A percentile compares a stretch with the other conserved stretches of the same genome.
These are phyloP conservation scores for Haplosporangium gracile DNA, from an alignment of 192 early-diverging fungal genomes.

Conservation along the genomic window DNA sequence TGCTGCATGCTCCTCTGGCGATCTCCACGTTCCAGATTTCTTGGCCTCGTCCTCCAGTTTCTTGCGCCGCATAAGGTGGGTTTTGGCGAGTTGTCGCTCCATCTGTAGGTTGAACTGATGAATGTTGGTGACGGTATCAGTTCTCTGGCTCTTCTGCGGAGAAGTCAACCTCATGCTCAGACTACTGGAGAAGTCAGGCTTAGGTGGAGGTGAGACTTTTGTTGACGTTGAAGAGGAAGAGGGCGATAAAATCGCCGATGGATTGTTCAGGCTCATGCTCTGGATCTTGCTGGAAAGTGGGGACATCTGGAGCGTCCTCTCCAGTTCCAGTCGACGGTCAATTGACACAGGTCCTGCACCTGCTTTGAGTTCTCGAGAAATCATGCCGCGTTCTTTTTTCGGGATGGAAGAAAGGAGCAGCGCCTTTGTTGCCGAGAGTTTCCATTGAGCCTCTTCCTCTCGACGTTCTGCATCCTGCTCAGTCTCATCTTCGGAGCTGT, in stretches of 20 bases:
- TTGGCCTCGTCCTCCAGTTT: conserved; percentile 27
- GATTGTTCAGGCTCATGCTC: conserved; percentile 16
- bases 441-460: conserved; percentile 20
- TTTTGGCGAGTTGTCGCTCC: conserved; percentile 28
- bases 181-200: not conserved
- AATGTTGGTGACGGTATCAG: not conserved
- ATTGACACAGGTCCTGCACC: not conserved
- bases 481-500: conserved; percentile 31
- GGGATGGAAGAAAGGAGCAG: conserved; percentile 13
- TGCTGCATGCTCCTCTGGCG: conserved; percentile 35
- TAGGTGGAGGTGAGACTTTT: not conserved
- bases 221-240: not conserved
- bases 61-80: conserved; percentile 22
- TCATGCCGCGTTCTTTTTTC: not conserved
- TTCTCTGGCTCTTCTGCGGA: not conserved
- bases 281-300: conserved; percentile 39
- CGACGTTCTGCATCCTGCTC: not conserved
- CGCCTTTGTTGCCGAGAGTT: conserved; percentile 12
- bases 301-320: conserved; percentile 19
- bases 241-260: not conserved
- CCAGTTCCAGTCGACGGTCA: not conserved
- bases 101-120: conserved; percentile 16
- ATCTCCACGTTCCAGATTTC: conserved; percentile 28
- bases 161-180: not conserved
- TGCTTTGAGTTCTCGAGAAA: conserved; percentile 4